Percentiles rank a stretch among this genome's conserved stretches.
phyloP scores from a whole-genome alignment of 257 asterid genomes.

The Mentha longifolia region DNA sequence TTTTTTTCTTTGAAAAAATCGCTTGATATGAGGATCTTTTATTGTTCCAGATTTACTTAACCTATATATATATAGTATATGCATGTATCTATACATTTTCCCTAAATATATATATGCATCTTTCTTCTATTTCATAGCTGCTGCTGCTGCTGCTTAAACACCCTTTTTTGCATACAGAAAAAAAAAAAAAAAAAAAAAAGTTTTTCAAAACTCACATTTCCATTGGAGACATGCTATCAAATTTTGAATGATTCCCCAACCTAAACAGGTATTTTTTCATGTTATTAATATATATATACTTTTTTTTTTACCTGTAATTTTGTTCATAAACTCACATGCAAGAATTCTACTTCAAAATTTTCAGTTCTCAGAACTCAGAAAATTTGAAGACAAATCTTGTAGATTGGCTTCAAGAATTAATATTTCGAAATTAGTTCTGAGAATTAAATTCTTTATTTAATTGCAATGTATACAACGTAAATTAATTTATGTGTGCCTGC shows the following conservation, averaged over 20 bases:
- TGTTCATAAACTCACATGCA: background rate
- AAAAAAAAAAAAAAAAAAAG: too few species aligned
- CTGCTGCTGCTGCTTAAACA: background rate
- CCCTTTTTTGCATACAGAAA: background rate
- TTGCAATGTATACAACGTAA: background rate
- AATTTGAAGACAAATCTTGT: background rate
- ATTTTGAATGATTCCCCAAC: background rate
- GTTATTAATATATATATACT: background rate
- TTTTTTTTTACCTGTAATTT: background rate
- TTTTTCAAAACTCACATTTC: background rate
- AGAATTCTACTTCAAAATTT: background rate
- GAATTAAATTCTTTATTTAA: background rate
- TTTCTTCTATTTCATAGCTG: background rate
- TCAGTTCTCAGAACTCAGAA: background rate
- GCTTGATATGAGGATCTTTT: constrained; percentile 30
- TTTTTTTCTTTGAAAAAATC: constrained; percentile 30
- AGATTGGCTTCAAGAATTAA: background rate
- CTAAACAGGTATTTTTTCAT: background rate
- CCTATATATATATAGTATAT: background rate
- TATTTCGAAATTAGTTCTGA: background rate
- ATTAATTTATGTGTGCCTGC: background rate
- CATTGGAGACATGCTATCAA: background rate
- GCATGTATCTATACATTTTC: background rate
- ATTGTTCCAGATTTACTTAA: background rate
- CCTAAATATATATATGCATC: too few species aligned